Evolutionary conservation across 2,329 filamentous ascomycete species (phyloP).

Genomic region (Aureobasidium uvarum): DNA sequence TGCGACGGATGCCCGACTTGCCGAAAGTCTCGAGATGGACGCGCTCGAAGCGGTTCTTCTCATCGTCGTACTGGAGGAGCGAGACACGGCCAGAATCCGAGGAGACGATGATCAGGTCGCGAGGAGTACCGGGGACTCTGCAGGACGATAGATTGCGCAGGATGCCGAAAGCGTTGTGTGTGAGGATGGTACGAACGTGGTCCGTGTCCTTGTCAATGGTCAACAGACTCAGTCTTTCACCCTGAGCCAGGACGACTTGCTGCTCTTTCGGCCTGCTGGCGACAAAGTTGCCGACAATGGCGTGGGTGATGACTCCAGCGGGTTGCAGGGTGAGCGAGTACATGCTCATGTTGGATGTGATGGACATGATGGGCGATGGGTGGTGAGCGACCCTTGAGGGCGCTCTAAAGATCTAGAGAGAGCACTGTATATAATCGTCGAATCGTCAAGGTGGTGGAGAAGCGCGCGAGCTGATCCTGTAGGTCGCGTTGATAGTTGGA

Average conservation of each 20-base stretch:
- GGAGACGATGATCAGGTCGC: slow-evolving; percentile 95
- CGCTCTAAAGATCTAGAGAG: slow-evolving; percentile 18
- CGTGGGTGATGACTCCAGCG: slow-evolving; percentile 83
- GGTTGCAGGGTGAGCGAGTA: slow-evolving; percentile 96
- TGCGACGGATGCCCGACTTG: slow-evolving; percentile 90
- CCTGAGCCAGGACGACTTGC: slow-evolving; percentile 91
- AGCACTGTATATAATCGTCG: slow-evolving; percentile 2
- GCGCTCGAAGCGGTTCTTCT: slow-evolving; percentile 81
- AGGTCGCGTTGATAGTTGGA: neutral
- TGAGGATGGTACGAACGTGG: slow-evolving; percentile 80
- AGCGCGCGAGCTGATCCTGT: slow-evolving; percentile 3
- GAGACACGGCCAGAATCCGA: slow-evolving; percentile 95
- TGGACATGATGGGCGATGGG: slow-evolving; percentile 27
- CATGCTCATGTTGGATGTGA: slow-evolving; percentile 31
- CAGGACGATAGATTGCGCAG: slow-evolving; percentile 87
- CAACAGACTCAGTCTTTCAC: slow-evolving; percentile 83
- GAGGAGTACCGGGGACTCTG: slow-evolving; percentile 86
- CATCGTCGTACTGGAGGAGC: slow-evolving; percentile 85
- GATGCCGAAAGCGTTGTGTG: slow-evolving; percentile 95
- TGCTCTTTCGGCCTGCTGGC: slow-evolving; percentile 79
- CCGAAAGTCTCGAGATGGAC: slow-evolving; percentile 97
- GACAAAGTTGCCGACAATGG: slow-evolving; percentile 85
- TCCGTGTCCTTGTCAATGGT: slow-evolving; percentile 67
- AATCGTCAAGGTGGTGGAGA: slow-evolving; percentile 18
- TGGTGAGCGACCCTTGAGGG: slow-evolving; percentile 26